Base-by-base conservation (phyloP, 345 rosid species). In the Tarenaya hassleriana region DNA sequence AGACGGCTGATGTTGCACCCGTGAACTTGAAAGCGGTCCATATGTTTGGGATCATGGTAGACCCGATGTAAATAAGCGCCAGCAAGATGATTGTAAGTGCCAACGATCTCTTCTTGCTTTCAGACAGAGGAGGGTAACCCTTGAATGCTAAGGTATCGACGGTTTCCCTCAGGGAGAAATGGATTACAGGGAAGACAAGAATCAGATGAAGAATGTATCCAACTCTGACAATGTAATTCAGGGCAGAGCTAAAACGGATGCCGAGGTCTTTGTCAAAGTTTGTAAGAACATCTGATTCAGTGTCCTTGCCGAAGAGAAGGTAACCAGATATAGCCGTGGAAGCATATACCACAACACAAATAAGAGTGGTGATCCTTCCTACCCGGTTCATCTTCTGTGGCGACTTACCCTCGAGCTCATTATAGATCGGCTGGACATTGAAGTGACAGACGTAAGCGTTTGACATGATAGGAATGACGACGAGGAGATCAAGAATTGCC, bases 11-110 rank as follows among this genome's bases (percentile, higher is more conserved):
- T 29, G 98, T 92, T n/a, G 98, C 97, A 18, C 98, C 98, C 0
- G 98, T 92, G 64, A 88, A 92, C 67, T 92, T 92, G 66, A 92
- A 92, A 39, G 97, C 98, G 0, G 86, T 85, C 98, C 98, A 92
- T 63, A 92, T 92, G 41, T 77, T 92, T 7, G 98, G 98, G 58
- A 88, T 77, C 90, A 83, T 75, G 9, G 96, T 85, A 7, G 98
- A 92, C 33, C 90, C 96, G 0, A 92, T 56, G 67, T 77, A 92
- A 40, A 83, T 79, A 27, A 76, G 70, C 14, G 55, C 70, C 52
- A 92, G 50, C 57, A 92, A 71, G 16, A 81, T 58, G 14, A 44
- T 75, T 3, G 96, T 92, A 1, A 92, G 74, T 7, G 64, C 73
- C 62, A 92, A 64, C 41, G 84, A 88, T 66, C 95, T 81, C 72